Conservation (phyloP, 2,329 filamentous ascomycete genomes). For the Aspergillus nomiae region DNA sequence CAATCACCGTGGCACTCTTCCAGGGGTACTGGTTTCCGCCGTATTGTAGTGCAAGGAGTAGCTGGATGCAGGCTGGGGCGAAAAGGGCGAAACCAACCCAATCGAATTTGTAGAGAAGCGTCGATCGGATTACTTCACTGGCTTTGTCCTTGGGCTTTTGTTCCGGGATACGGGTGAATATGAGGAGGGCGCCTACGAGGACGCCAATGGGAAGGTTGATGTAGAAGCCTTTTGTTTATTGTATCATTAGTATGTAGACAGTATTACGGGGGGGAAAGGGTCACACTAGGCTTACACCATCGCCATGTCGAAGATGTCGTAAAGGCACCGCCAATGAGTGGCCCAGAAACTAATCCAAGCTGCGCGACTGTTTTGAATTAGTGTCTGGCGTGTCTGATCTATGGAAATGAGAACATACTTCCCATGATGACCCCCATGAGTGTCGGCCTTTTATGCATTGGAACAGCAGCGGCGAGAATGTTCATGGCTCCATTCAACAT, state of each 20-base stretch:
- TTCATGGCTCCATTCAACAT: slow-evolving; percentile 30
- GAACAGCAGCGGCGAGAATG: slow-evolving; percentile 27
- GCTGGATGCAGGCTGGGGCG: slow-evolving; percentile 55
- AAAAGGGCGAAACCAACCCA: slow-evolving; percentile 53
- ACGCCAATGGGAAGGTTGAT: slow-evolving; percentile 55
- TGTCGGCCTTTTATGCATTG: slow-evolving; percentile 26
- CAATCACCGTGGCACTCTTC: slow-evolving; percentile 44
- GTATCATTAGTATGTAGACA: slow-evolving; percentile 24
- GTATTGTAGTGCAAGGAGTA: slow-evolving; percentile 61
- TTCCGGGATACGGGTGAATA: slow-evolving; percentile 23
- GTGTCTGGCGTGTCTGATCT: too few relatives aligned
- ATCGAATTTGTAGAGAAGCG: slow-evolving; percentile 46
- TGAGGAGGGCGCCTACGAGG: slow-evolving; percentile 22
- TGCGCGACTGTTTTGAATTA: slow-evolving; percentile 23
- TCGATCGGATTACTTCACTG: slow-evolving; percentile 6
- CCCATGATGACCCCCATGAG: too few relatives aligned
- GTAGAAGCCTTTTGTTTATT: slow-evolving; percentile 39
- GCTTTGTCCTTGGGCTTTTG: slow-evolving; percentile 4
- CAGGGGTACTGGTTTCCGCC: slow-evolving; percentile 57
- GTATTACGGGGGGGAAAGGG: too few relatives aligned
- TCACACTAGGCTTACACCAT: slow-evolving; percentile 19
- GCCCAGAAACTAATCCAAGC: slow-evolving; percentile 37
- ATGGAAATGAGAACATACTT: too few relatives aligned
- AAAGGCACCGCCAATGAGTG: slow-evolving; percentile 46
- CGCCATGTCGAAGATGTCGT: slow-evolving; percentile 37